Percentiles rank a stretch among this genome's conserved stretches.
phyloP scores from a whole-genome alignment of 306 rosid genomes.

The Ammopiptanthus mongolicus region DNA sequence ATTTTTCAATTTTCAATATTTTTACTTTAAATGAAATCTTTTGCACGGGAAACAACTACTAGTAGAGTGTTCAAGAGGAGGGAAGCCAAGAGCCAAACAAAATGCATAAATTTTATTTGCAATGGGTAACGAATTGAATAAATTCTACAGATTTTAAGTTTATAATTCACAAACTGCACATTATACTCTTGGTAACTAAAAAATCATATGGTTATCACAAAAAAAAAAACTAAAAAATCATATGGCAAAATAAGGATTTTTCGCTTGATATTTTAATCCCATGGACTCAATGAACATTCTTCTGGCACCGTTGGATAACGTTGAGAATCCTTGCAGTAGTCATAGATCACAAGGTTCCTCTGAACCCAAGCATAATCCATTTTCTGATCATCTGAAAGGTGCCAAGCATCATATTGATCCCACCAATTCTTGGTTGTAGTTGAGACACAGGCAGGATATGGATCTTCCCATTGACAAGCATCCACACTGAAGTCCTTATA shows the following conservation, averaged over 20 bases:
- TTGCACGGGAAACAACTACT: no score
- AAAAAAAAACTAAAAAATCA: neutral
- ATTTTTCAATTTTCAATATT: no score
- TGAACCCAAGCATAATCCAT: conserved; percentile 80
- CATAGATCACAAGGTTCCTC: conserved; percentile 84
- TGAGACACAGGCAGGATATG: conserved; percentile 81
- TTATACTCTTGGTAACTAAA: neutral
- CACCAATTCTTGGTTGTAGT: conserved; percentile 83
- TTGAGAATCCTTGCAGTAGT: conserved; percentile 63
- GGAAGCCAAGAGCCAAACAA: neutral
- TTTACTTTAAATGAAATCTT: no score
- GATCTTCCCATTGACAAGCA: conserved; percentile 90
- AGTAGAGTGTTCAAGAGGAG: neutral
- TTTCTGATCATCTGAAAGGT: conserved; percentile 65
- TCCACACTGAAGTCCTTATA: conserved; percentile 73
- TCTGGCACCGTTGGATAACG: conserved; percentile 56
- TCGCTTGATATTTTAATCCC: conserved; percentile 40
- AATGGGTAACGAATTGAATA: neutral
- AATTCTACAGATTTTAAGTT: neutral
- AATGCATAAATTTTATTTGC: neutral
- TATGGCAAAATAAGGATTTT: no score
- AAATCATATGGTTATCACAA: no score
- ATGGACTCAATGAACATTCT: conserved; percentile 83
- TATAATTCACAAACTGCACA: neutral
- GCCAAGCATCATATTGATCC: conserved; percentile 95